Conservation (phyloP, 2,329 filamentous ascomycete species). For the Paracamarosporium sp. region DNA sequence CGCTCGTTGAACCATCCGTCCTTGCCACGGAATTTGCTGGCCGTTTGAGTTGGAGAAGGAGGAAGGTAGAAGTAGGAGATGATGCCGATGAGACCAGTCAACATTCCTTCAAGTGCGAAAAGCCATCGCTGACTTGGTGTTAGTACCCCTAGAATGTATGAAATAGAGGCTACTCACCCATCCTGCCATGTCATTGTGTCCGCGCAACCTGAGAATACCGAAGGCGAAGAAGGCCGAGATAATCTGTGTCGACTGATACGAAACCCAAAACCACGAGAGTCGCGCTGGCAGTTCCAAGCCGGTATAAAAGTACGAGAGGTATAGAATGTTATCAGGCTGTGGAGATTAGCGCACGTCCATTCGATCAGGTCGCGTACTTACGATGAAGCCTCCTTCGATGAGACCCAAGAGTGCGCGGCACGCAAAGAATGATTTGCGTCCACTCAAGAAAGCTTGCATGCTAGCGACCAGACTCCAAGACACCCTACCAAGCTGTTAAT, state of each 20-base stretch:
- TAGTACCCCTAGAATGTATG: neutral
- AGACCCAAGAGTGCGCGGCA: constrained; percentile 53
- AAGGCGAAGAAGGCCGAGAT: constrained; percentile 64
- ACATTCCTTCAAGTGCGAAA: constrained; percentile 53
- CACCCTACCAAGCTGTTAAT: constrained; percentile 30
- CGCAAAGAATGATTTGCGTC: constrained; percentile 52
- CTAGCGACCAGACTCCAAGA: constrained; percentile 59
- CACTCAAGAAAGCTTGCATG: constrained; percentile 73
- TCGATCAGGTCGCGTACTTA: constrained; percentile 3
- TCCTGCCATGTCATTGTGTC: constrained; percentile 58
- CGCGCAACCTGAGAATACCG: constrained; percentile 59
- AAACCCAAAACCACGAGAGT: constrained; percentile 74
- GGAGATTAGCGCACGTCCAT: constrained; percentile 37
- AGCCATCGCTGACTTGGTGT: constrained; percentile 52
- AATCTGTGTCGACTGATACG: constrained; percentile 65
- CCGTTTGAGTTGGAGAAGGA: constrained; percentile 68
- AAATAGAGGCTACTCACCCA: constrained; percentile 44
- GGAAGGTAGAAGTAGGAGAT: constrained; percentile 49
- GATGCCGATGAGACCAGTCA: constrained; percentile 47
- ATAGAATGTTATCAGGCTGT: constrained; percentile 69
- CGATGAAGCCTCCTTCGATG: constrained; percentile 62
- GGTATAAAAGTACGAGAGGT: constrained; percentile 79
- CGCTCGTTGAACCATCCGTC: constrained; percentile 71
- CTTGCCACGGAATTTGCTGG: constrained; percentile 65
- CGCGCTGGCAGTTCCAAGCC: constrained; percentile 72